Evolutionary conservation across 169 alveolate species (phyloP).

Genomic region (Plasmodium relictum): DNA sequence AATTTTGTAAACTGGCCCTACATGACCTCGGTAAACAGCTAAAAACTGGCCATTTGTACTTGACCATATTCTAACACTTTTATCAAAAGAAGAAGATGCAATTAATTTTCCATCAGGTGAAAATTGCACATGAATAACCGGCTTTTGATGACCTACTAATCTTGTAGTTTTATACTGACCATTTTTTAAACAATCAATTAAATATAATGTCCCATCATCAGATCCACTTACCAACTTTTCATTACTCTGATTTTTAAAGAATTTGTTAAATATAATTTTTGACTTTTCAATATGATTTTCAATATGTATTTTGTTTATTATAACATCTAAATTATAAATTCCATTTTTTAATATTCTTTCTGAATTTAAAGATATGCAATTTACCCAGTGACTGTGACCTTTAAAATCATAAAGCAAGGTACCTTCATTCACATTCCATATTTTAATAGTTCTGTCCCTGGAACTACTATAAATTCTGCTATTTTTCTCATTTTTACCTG

Average conservation of each 20-base stretch:
- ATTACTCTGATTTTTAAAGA: constrained; percentile 84
- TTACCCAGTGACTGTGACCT: constrained; percentile 99
- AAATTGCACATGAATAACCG: constrained; percentile 96
- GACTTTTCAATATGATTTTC: constrained; percentile 81
- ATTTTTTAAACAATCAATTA: constrained; percentile 93
- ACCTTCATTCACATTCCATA: constrained; percentile 91
- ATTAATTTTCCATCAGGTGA: constrained; percentile 98
- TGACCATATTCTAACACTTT: constrained; percentile 90
- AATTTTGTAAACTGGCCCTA: constrained; percentile 97
- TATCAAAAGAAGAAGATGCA: constrained; percentile 99
- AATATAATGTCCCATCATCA: constrained; percentile 97
- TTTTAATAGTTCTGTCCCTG: constrained; percentile 95
- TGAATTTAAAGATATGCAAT: constrained; percentile 96
- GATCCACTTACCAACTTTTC: constrained; percentile 98
- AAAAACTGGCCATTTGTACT: constrained; percentile 94
- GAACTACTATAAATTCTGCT: constrained; percentile 92
- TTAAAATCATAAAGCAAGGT: constrained; percentile 83
- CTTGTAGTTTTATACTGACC: constrained; percentile 88
- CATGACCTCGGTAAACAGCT: constrained; percentile 97
- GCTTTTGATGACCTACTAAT: constrained; percentile 97
- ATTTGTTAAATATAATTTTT: constrained; percentile 73
- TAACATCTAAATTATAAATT: constrained; percentile 85
- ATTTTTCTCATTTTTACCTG: constrained; percentile 88
- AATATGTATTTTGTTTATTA: constrained; percentile 80
- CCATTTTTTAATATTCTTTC: constrained; percentile 94